These are phyloP conservation scores for Imleria badia DNA, from an alignment of 768 basidiomycete species.

Conservation along the genomic window DNA sequence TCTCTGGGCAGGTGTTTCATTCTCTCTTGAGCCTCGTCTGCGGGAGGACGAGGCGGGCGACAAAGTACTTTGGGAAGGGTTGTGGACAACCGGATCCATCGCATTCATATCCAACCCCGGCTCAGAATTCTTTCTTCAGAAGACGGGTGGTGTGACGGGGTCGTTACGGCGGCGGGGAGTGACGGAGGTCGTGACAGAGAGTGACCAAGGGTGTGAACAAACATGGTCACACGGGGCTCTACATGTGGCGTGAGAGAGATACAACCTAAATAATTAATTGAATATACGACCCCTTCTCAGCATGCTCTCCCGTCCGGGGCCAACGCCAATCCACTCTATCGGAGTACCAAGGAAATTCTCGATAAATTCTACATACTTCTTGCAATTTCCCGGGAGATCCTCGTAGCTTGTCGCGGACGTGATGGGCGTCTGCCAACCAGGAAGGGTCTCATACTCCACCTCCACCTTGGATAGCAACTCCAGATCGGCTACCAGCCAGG, in stretches of 20 bases:
- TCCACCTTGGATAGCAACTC: conserved; percentile 75
- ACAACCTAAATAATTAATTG: conserved; percentile 17
- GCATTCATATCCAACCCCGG: conserved; percentile 28
- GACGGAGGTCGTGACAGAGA: conserved; percentile 35
- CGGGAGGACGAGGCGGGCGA: conserved; percentile 36
- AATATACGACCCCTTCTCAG: conserved; percentile 30
- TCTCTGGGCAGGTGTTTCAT: conserved; percentile 71
- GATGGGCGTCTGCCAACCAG: conserved; percentile 89
- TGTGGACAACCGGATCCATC: conserved; percentile 36
- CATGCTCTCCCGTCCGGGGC: conserved; percentile 85
- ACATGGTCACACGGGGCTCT: conserved; percentile 20
- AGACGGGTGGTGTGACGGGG: conserved; percentile 29
- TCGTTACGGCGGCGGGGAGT: conserved; percentile 36
- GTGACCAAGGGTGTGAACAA: conserved; percentile 28
- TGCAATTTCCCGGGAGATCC: conserved; percentile 80
- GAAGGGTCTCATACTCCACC: conserved; percentile 84
- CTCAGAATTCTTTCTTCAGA: conserved; percentile 12
- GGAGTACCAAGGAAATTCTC: conserved; percentile 71
- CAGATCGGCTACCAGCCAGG: conserved; percentile 64
- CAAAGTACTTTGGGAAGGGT: conserved; percentile 32
- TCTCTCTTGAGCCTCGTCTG: conserved; percentile 60
- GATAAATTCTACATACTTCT: conserved; percentile 83
- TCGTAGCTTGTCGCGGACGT: conserved; percentile 60
- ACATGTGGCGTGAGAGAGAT: conserved; percentile 25
- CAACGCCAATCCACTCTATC: conserved; percentile 92